Evolutionary conservation across 495 filamentous ascomycete species (phyloP), one percentile per base, ranked within the genome.

Genomic region (Amniculicola lignicola): DNA sequence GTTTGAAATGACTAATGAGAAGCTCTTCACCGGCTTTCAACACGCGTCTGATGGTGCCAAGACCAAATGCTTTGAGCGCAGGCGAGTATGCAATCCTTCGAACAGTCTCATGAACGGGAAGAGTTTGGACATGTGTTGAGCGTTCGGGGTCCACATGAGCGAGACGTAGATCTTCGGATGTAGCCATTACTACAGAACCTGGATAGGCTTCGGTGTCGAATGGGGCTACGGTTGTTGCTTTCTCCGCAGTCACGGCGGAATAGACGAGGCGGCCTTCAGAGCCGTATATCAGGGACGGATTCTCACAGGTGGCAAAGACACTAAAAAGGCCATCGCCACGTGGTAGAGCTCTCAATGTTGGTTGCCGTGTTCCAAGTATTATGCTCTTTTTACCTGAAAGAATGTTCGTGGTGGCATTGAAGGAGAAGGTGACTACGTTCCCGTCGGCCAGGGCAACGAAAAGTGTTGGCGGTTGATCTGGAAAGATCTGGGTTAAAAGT

Each of bases 391-490:
- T 84, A 1, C 79, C 76, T 0, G 82, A 85, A 7, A 97, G 72
- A 4, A 77, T 69, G 56, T 79, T 77, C 36, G 79, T 76, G 0
- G 63, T 33, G 0, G 75, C 63, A 29, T 89, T 77, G n/a, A 94
- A 73, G 29, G 80, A 78, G 68, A 91, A 99, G 1, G 87, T 95
- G 41, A 93, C 79, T 9, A 99, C 87, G 61, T 86, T 88, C 21
- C 93, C 93, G 70, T 96, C 92, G 18, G 92, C 89, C 83, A 96
- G 89, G n/a, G 90, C 87, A 22, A 95, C 76, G 55, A 99, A 90
- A 1, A 99, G 72, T 0, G 86, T 95, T 1, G 89, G 84, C 14
- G 81, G 79, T 50, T 74, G 75, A 24, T 77, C 67, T 11, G 68
- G 67, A 12, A 95, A 77, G 1, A 96, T 74, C 39, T 88, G 80